These are phyloP conservation scores for Stephania cephalantha DNA, from an alignment of 164 flowering plant species.

Conservation along the genomic window DNA sequence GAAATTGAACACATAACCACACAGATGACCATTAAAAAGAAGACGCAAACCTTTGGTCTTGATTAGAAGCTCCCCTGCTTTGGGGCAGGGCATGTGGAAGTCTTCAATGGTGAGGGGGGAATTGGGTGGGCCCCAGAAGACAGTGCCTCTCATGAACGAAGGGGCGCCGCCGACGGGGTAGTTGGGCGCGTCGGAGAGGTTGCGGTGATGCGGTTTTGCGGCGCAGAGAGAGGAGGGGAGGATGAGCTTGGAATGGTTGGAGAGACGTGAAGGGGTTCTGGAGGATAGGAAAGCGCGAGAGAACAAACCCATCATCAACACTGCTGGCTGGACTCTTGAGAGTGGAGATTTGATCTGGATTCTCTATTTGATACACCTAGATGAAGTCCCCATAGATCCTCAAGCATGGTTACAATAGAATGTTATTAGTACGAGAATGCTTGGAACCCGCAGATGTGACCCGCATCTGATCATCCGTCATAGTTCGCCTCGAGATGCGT, in stretches of 20 bases:
- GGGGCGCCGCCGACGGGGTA: conserved; percentile 48
- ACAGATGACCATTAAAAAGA: background rate
- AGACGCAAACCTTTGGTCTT: conserved; percentile 65
- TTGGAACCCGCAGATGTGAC: no score
- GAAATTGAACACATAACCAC: background rate
- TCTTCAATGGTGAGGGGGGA: conserved; percentile 80
- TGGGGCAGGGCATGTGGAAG: conserved; percentile 88
- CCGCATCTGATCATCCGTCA: no score
- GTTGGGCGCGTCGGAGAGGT: conserved; percentile 5
- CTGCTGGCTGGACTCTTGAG: background rate
- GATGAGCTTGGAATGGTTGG: background rate
- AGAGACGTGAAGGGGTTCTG: background rate
- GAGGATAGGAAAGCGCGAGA: background rate
- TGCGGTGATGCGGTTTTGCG: conserved; percentile 3
- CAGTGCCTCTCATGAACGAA: conserved; percentile 77
- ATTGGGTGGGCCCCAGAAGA: conserved; percentile 63
- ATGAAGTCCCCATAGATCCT: no score
- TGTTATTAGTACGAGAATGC: no score
- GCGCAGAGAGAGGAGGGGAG: background rate
- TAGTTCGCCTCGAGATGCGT: no score
- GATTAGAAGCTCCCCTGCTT: conserved; percentile 82
- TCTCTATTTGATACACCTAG: no score
- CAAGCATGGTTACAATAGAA: no score
- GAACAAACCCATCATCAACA: background rate
- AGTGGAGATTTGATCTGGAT: background rate